A percentile compares a stretch with the other conserved stretches of the same genome.
phyloP scores from a whole-genome alignment of 352 stramenopile species.

The Blastocystis sp. region DNA sequence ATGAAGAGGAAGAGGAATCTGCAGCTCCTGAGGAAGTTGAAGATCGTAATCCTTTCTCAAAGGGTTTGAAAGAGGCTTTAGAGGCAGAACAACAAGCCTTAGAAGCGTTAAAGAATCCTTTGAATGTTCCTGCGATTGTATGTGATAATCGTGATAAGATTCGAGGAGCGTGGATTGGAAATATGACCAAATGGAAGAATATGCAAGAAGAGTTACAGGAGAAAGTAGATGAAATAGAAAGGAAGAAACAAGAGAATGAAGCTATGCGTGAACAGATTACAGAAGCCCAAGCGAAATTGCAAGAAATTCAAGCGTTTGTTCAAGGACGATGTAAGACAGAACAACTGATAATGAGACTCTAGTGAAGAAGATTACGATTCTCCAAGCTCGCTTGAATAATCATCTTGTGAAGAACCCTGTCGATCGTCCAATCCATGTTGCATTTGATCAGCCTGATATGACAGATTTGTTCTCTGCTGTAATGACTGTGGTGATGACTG shows the following conservation, averaged over 20 bases:
- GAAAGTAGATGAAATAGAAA: slow-evolving; percentile 13
- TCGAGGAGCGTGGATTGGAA: neutral
- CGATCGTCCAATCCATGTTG: neutral
- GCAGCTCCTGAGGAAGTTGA: neutral
- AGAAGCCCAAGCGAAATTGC: neutral
- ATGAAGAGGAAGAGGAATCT: neutral
- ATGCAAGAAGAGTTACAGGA: neutral
- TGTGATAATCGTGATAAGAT: slow-evolving; percentile 56
- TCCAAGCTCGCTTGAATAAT: slow-evolving; percentile 16
- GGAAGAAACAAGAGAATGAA: slow-evolving; percentile 28
- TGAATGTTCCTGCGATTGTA: slow-evolving; percentile 25
- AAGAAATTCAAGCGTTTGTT: neutral
- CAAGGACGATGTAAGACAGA: neutral
- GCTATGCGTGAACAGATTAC: slow-evolving; percentile 22
- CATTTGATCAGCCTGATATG: neutral
- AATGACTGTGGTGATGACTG: neutral
- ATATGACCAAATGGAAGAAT: slow-evolving; percentile 27
- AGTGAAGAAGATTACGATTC: slow-evolving; percentile 17
- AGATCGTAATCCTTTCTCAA: neutral
- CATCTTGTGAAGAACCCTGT: slow-evolving; percentile 17
- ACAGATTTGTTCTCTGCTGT: slow-evolving; percentile 23
- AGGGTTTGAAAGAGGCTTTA: neutral
- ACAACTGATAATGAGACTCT: neutral
- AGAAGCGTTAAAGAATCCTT: slow-evolving; percentile 27
- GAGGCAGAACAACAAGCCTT: neutral